Conservation (phyloP, 23 red algal genomes). For the Chondrus crispus region DNA sequence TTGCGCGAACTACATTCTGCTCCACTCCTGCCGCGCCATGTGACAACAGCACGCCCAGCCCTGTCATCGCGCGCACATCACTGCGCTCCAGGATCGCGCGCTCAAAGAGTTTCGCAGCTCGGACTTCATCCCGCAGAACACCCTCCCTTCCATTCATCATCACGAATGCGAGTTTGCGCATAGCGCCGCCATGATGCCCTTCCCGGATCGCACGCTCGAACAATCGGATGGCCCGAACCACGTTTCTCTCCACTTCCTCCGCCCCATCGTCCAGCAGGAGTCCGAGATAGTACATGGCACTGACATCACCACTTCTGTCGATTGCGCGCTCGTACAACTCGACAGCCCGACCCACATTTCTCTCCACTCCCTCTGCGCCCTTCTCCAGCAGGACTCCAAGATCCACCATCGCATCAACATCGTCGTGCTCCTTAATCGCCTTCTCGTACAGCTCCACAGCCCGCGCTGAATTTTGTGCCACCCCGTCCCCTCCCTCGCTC, state of each 20-base stretch:
- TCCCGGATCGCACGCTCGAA: neutral
- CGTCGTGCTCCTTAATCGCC: too few relatives aligned
- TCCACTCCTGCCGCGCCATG: neutral
- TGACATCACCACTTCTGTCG: neutral
- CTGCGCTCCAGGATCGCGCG: neutral
- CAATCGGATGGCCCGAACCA: neutral
- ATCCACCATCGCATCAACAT: slow-evolving; percentile 4
- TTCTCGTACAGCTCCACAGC: neutral
- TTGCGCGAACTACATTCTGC: neutral
- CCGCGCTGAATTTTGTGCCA: neutral
- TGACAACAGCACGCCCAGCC: neutral
- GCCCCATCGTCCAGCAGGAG: neutral
- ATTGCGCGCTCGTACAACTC: slow-evolving; percentile 13
- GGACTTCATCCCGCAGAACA: neutral
- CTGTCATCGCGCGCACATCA: neutral
- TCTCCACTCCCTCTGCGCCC: neutral
- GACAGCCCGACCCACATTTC: neutral
- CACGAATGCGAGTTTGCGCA: neutral
- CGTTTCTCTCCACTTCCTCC: neutral
- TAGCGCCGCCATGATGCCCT: slow-evolving; percentile 11
- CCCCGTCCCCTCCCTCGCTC: neutral
- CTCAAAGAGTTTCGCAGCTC: neutral
- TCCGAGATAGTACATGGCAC: slow-evolving; percentile 9
- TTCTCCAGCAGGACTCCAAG: neutral
- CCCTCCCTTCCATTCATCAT: slow-evolving; percentile 14